phyloP scores from a whole-genome alignment of 768 basidiomycete species.

The Mycena haematopus region DNA sequence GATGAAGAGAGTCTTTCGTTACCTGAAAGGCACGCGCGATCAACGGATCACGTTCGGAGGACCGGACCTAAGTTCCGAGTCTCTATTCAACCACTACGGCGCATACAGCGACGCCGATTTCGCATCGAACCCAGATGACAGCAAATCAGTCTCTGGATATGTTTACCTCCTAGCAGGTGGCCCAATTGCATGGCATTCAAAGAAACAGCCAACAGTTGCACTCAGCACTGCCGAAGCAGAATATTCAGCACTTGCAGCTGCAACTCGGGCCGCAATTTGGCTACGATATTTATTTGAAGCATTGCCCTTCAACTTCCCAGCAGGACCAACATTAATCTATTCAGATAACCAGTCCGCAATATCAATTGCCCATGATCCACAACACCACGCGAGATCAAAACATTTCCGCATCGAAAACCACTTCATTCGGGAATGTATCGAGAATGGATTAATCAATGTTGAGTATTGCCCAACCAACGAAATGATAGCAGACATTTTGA shows the following conservation, averaged over 20 bases:
- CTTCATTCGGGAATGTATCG: too few species aligned
- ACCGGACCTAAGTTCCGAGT: too few species aligned
- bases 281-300: constrained; percentile 16
- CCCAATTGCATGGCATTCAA: too few species aligned
- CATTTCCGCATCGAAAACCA: too few species aligned
- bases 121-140: not conserved
- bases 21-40: constrained; percentile 1
- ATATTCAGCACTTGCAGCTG: constrained; percentile 12
- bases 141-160: too few species aligned
- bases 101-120: constrained; percentile 10
- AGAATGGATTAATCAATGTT: not conserved
- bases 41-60: constrained; percentile 7
- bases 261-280: constrained; percentile 11
- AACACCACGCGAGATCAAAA: too few species aligned
- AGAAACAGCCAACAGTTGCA: constrained; percentile 11
- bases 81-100: constrained; percentile 4
- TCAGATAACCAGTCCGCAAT: constrained; percentile 19
- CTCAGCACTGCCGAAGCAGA: constrained; percentile 12
- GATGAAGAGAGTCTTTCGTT: constrained; percentile 6
- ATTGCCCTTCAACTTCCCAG: constrained; percentile 4
- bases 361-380: too few species aligned
- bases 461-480: constrained; percentile 4
- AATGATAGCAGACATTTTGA: constrained; percentile 5
- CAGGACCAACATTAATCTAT: not conserved
- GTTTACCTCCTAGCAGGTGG: too few species aligned